phyloP scores from a whole-genome alignment of 108 stramenopile genomes.

The Stephanodiscus triporus region DNA sequence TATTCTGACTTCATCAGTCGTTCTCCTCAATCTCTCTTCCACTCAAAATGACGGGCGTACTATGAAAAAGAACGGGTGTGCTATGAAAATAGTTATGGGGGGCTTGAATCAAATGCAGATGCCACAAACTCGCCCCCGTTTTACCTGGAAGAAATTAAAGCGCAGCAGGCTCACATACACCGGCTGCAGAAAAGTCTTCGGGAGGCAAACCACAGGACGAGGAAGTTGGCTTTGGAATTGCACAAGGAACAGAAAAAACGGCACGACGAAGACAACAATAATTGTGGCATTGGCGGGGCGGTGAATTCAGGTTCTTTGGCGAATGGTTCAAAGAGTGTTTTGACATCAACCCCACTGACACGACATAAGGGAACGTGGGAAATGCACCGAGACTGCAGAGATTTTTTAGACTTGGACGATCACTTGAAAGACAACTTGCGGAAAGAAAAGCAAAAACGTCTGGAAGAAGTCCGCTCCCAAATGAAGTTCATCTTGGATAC shows the following conservation, averaged over 20 bases:
- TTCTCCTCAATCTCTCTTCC: neutral
- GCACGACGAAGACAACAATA: neutral
- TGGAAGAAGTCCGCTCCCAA: constrained; percentile 60
- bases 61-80: neutral
- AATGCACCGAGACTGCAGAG: constrained; percentile 63
- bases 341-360: neutral
- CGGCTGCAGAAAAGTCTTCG: constrained; percentile 38
- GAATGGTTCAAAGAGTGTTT: constrained; percentile 13
- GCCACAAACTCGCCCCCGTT: constrained; percentile 22
- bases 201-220: constrained; percentile 40
- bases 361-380: constrained; percentile 62
- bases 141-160: constrained; percentile 35
- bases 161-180: constrained; percentile 28
- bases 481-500: constrained; percentile 80
- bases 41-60: too few species aligned
- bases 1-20: neutral
- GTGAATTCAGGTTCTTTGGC: constrained; percentile 16
- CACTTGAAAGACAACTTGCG: constrained; percentile 72
- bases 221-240: constrained; percentile 42
- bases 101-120: constrained; percentile 1
- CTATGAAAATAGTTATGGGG: constrained; percentile 3
- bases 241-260: constrained; percentile 44
- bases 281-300: neutral
- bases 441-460: constrained; percentile 66
- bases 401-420: constrained; percentile 64